Base-by-base conservation (phyloP, 1,139 yeast species). In the Lizanozyma gosingica region DNA sequence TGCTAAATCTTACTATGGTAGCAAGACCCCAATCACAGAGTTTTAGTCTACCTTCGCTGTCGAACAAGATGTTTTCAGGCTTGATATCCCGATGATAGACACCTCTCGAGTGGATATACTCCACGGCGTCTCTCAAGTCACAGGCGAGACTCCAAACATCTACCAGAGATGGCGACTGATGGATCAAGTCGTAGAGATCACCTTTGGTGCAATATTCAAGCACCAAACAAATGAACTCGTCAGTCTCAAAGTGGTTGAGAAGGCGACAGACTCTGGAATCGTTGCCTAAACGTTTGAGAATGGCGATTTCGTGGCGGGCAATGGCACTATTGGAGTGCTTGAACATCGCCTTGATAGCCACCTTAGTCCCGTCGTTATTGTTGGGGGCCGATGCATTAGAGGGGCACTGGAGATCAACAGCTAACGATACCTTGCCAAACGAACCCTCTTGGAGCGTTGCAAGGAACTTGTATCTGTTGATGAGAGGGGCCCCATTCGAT, bases 21-120 rank as follows among this genome's bases (percentile, higher is more conserved):
- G 78, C 66, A 44, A 75, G 63, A 3, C 80, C 80, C 79, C 79
- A 75, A 55, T 75, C 80, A 52, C 79, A 73, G 40, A 75, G 54
- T 56, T 74, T 74, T 43, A 71, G 64, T 41, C 62, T 52, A 37
- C 70, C 71, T 41, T 58, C 49, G 39, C 53, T 56, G 41, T 59
- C 60, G 42, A 74, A 58, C 43, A 75, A 58, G 40, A 75, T 64
- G 46, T 75, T 75, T 49, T 75, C 80, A 1, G 80, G 80, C 52
- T 75, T 75, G 37, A 75, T 58, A 53, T 75, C 80, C 39, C 80
- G 62, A 52, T 75, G 80, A 53, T 62, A 74, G 27, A 75, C 58
- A 2, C 73, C 71, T 40, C 55, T 54, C 3, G 63, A 52, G 50
- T 75, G 79, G 27, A 73, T 60, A 49, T 56, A 70, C 6, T 50